Evolutionary conservation across 78 protist species (phyloP), one percentile per base, ranked within the genome.

Genomic region (Dictyostelium intermedium): DNA sequence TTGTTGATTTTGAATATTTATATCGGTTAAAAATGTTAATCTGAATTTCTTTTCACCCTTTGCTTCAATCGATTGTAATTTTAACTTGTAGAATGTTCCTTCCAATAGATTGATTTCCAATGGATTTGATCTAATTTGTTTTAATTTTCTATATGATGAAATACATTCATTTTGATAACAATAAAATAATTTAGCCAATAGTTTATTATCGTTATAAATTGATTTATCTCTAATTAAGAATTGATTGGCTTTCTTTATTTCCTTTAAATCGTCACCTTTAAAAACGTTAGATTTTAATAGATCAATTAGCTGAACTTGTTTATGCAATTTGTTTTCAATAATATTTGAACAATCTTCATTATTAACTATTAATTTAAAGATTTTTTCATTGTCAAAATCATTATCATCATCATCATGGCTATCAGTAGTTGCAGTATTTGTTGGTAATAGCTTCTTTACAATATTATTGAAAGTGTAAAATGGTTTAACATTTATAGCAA

Each of bases 131-230:
- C 93, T 37, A 27, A 20, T 25, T 7, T 78, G 47, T 69, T 70
- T 34, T 13, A 89, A 79, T 47, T 63, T 73, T 80, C 63, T 89
- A 69, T 25, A 89, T 18, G 77, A 20, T 23, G 85, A 72, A 10
- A 89, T 7, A 27, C 39, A 25, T n/a, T 89, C 93, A 53, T 69
- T 35, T 45, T 89, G 93, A 89, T 89, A 73, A 80, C 93, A 89
- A 30, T 47, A 89, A 18, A 27, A 74, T 34, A 89, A 69, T 47
- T 80, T 78, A 4, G 63, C 72, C 6, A 81, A 27, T 30, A 53
- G 2, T 81, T 81, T 27, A 32, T 81, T 41, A 8, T 60, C 32
- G 11, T 14, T n/a, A 45, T 78, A 78, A 27, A 3, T 32, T 10
- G 39, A 27, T 70, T 8, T 0, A 14, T 25, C 81, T 5, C 83